Conservation (phyloP, 805 yeast genomes). For the Cyberlindnera subsufficiens region DNA sequence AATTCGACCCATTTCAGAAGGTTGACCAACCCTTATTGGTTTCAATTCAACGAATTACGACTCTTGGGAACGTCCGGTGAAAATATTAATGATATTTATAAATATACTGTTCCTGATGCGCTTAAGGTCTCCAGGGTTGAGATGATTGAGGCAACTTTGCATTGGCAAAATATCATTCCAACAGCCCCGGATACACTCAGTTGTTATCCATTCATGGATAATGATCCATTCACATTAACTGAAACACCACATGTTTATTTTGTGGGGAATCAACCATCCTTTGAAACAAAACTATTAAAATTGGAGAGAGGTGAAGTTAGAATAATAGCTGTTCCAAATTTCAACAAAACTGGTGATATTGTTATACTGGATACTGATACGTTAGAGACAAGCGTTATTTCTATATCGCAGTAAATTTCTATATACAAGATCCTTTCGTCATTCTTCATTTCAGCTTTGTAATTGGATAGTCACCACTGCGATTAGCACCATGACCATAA, state of each 20-base stretch:
- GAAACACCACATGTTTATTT: constrained; percentile 85
- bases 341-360: constrained; percentile 56
- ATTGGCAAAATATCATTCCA: constrained; percentile 86
- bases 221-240: constrained; percentile 75
- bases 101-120: constrained; percentile 47
- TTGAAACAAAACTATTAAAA: constrained; percentile 38
- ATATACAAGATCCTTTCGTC: constrained; percentile 1
- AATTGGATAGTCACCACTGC: constrained; percentile 45
- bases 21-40: constrained; percentile 72
- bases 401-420: constrained; percentile 6
- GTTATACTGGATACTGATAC: constrained; percentile 57
- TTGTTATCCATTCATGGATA: constrained; percentile 73
- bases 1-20: constrained; percentile 32
- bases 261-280: constrained; percentile 76
- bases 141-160: constrained; percentile 60
- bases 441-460: constrained; percentile 22
- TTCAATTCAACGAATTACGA: constrained; percentile 49
- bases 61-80: constrained; percentile 81
- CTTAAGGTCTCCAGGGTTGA: constrained; percentile 35
- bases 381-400: constrained; percentile 48
- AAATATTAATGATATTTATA: constrained; percentile 69
- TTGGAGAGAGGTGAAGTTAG: constrained; percentile 38
- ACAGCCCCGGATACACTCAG: constrained; percentile 95
- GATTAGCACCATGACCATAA: constrained; percentile 57
- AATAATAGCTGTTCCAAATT: constrained; percentile 66